These are phyloP conservation scores for Leccinellum albellum DNA, from an alignment of 768 basidiomycete species.

Conservation along the genomic window DNA sequence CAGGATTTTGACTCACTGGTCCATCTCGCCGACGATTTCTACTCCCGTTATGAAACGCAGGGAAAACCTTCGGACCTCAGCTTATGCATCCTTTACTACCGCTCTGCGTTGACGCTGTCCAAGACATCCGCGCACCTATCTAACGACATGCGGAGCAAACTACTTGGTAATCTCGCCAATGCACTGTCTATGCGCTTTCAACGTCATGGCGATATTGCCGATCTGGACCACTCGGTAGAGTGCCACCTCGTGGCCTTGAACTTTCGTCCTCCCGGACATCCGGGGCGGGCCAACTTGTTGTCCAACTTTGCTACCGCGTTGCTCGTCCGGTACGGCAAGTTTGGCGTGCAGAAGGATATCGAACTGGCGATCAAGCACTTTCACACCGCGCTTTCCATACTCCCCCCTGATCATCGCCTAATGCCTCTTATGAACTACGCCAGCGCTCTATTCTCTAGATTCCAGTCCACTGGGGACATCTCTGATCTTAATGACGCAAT, in stretches of 20 bases:
- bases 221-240: slow-evolving; percentile 28
- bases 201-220: slow-evolving; percentile 22
- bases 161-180: slow-evolving; percentile 28
- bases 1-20: slow-evolving; percentile 25
- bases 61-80: slow-evolving; percentile 23
- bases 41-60: slow-evolving; percentile 20
- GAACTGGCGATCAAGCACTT: slow-evolving; percentile 29
- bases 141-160: slow-evolving; percentile 20
- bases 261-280: slow-evolving; percentile 25
- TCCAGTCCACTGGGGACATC: slow-evolving; percentile 17
- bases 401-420: slow-evolving; percentile 19
- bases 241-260: slow-evolving; percentile 25
- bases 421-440: slow-evolving; percentile 28
- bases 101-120: slow-evolving; percentile 25
- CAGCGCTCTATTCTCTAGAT: slow-evolving; percentile 27
- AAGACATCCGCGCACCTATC: slow-evolving; percentile 15
- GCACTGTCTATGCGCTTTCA: slow-evolving; percentile 26
- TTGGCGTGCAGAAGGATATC: slow-evolving; percentile 22
- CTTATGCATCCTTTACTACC: slow-evolving; percentile 24
- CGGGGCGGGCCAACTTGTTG: slow-evolving; percentile 22
- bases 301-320: slow-evolving; percentile 29
- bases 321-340: slow-evolving; percentile 25
- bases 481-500: slow-evolving; percentile 24
- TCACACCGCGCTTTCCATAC: slow-evolving; percentile 15
- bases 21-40: slow-evolving; percentile 23